Base-by-base conservation (phyloP, 129 eudicot species). In the Gnaphalium uliginosum region DNA sequence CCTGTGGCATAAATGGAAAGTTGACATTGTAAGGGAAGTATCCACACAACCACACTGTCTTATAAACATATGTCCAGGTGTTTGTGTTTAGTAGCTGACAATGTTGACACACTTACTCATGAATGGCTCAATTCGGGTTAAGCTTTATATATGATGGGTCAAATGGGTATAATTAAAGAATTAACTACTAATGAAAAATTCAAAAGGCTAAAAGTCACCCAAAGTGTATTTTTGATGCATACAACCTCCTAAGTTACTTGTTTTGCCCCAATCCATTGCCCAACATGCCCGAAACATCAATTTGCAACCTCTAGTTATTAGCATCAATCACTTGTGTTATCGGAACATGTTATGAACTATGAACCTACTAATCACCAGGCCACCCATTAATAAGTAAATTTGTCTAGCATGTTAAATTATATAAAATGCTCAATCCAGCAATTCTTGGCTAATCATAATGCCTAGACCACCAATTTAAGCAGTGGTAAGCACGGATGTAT, bases 1-100 rank as follows among this genome's bases (percentile, higher is more conserved):
- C 80, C 90, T 83, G 85, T 76, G 74, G 73, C 22, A 22, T 39
- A 23, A 53, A 46, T 46, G 73, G 64, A 72, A 30, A 35, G 68
- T 46, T 81, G 53, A 58, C 48, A 69, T 50, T 60, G 39, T 50
- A 22, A 72, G 56, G 48, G 46, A 56, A 41, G 32, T 23, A 25
- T 69, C 71, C 72, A 50, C 51, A 30, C 53, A 0, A 46, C 53
- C 53, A 46, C 5, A 13, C 10, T 33, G 22, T 26, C 69, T 61
- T 43, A 29, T 58, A 41, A 33, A 62, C 30, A 77, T 32, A 58
- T 6, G 58, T 56, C 62, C 60, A 41, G 63, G 32, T 50, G 15
- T 35, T 65, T 29, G 24, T 14, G 13, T 14, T 46, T 46, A 46
- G 53, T 13, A 46, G 53, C n/a, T 13, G 53, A 46, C 53, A 46